These are phyloP conservation scores for Metarhizium brunneum DNA, from an alignment of 2,329 filamentous ascomycete species.

Conservation along the genomic window DNA sequence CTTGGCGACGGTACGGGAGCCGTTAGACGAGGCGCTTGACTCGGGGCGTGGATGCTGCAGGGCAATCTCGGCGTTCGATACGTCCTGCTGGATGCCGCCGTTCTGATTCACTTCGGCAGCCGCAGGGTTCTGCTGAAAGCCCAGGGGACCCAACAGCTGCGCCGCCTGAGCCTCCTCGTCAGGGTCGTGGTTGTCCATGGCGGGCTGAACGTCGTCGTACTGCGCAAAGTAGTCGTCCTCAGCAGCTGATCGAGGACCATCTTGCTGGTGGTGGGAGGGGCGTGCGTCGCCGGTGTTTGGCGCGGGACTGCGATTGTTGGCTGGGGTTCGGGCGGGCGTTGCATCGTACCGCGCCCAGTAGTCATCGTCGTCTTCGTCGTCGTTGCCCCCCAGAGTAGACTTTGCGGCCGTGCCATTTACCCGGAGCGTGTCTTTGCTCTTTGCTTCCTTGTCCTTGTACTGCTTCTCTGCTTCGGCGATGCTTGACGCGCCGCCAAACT, in stretches of 20 bases:
- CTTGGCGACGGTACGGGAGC: slow-evolving; percentile 49
- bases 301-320: slow-evolving; percentile 52
- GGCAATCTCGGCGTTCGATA: slow-evolving; percentile 11
- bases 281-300: slow-evolving; percentile 29
- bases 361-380: slow-evolving; percentile 62
- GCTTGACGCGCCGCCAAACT: slow-evolving; percentile 39
- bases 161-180: slow-evolving; percentile 47
- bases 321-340: slow-evolving; percentile 57
- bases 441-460: slow-evolving; percentile 28
- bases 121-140: slow-evolving; percentile 10
- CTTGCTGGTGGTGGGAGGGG: slow-evolving; percentile 6
- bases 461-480: slow-evolving; percentile 53
- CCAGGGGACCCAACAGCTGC: slow-evolving; percentile 25
- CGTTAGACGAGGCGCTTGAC: slow-evolving; percentile 48
- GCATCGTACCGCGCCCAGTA: slow-evolving; percentile 76
- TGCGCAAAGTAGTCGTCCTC: slow-evolving; percentile 69
- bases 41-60: slow-evolving; percentile 48
- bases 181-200: slow-evolving; percentile 74
- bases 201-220: slow-evolving; percentile 70
- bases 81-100: not conserved
- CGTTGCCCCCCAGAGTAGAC: slow-evolving; percentile 11
- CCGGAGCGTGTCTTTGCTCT: slow-evolving; percentile 11
- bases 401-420: slow-evolving; percentile 10
- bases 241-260: slow-evolving; percentile 19
- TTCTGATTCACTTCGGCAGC: slow-evolving; percentile 13